Conservation (phyloP, 495 filamentous ascomycete genomes). For the Penicillium canescens region DNA sequence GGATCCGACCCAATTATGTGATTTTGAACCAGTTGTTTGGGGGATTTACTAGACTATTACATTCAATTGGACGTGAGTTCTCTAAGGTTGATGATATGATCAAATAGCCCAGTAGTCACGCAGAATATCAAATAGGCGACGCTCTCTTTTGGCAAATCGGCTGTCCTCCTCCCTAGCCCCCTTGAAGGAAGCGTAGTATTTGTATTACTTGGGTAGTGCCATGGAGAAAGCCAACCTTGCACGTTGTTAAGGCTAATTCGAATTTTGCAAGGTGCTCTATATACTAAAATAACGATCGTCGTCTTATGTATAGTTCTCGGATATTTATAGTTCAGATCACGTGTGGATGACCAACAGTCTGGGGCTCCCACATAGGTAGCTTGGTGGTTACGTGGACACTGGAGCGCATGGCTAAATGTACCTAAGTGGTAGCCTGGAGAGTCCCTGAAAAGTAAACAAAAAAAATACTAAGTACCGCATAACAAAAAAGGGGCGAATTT, state of each 20-base stretch:
- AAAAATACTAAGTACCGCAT: background rate
- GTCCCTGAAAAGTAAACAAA: background rate
- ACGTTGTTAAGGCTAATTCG: no score
- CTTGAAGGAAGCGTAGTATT: no score
- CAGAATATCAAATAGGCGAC: no score
- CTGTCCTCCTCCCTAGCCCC: no score
- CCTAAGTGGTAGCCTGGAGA: background rate
- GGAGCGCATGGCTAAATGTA: background rate
- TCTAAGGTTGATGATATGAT: background rate
- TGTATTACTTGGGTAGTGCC: no score
- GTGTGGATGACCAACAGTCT: constrained; percentile 2
- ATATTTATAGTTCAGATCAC: constrained; percentile 10
- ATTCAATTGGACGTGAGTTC: constrained; percentile 59
- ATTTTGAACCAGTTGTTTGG: constrained; percentile 65
- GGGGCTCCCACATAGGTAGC: background rate
- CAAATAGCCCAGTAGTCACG: no score
- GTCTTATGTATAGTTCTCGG: background rate
- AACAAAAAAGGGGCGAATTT: constrained; percentile 2
- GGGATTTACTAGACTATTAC: constrained; percentile 56
- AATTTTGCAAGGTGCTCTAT: no score
- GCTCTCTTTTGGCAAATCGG: no score
- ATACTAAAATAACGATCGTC: no score
- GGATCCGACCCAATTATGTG: constrained; percentile 56
- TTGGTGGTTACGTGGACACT: constrained; percentile 9
- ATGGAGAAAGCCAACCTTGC: no score